Base-by-base conservation (phyloP, 2,329 filamentous ascomycete species). In the Fusarium goolgardi region DNA sequence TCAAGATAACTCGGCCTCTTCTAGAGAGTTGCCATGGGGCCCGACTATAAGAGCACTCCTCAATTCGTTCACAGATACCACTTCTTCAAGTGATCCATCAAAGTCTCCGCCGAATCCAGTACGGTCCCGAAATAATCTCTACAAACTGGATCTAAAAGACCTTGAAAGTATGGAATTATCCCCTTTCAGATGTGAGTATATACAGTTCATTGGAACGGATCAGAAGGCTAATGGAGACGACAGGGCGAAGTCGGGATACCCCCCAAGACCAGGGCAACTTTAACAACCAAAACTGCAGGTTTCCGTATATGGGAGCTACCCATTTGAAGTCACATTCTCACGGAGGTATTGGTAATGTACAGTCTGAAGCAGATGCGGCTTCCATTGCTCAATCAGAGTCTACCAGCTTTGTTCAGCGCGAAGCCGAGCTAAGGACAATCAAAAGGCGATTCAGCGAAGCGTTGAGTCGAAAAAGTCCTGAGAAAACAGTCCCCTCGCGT, bases 361-460 rank as follows among this genome's bases (percentile, higher is more conserved):
- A 46, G 35, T 27, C 20, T n/a, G 27, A 35, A 23, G 21, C 54
- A 31, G 41, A 62, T 21, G 13, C 43, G 9, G 25, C 27, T 13
- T 76, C 75, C 11, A 31, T 59, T 2, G 61, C 70, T 9, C 63
- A 67, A 9, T 80, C 81, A 3, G 78, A 81, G 49, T 77, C 78
- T n/a, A 73, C 76, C 2, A 80, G 78, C 59, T 79, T 80, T 39
- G 71, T 71, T 25, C 77, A 77, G 27, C 77, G 77, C 50, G 81
- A 82, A 54, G 69, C 70, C 11, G 81, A 82, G 68, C 73, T 81
- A 15, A 71, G 62, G 37, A 78, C 78, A 1, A 78, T 83, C 21
- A 75, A 80, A 53, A 78, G 78, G 56, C 76, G 80, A n/a, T 82
- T 84, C 52, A 75, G 76, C 15, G 69, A 78, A n/a, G 71, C 75